These are phyloP conservation scores for Epichloe hybrida DNA, from an alignment of 2,329 filamentous ascomycete species.

Conservation along the genomic window DNA sequence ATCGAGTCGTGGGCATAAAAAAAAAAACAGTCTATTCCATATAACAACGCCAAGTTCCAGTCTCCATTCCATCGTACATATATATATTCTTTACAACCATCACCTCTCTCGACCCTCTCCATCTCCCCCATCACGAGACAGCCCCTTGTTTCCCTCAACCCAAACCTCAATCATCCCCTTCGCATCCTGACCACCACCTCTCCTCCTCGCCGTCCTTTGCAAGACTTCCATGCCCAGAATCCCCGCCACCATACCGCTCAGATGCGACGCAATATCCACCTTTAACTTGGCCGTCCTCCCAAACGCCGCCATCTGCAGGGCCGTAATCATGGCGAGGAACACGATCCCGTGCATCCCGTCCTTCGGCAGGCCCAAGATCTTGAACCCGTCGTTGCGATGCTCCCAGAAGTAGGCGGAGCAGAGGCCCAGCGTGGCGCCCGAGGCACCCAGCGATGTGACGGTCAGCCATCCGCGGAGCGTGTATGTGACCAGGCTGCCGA, in stretches of 20 bases:
- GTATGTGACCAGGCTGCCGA: conserved; percentile 40
- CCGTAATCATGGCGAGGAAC: conserved; percentile 36
- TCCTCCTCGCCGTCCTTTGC: conserved; percentile 10
- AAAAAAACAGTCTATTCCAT: background rate
- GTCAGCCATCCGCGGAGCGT: conserved; percentile 32
- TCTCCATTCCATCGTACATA: no score
- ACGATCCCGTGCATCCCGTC: conserved; percentile 42
- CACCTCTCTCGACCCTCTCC: background rate
- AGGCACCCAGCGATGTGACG: conserved; percentile 50
- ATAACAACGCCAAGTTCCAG: no score
- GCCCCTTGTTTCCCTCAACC: background rate
- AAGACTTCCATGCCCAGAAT: conserved; percentile 25
- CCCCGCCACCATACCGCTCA: conserved; percentile 37
- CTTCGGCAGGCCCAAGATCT: conserved; percentile 42
- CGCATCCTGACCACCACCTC: conserved; percentile 5
- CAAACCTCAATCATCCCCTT: conserved; percentile 8
- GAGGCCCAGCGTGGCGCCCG: conserved; percentile 49
- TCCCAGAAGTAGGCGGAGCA: conserved; percentile 48
- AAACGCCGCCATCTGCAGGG: conserved; percentile 35
- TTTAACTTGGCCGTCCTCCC: conserved; percentile 27
- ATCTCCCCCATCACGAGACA: background rate
- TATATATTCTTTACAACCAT: no score
- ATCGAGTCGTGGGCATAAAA: no score
- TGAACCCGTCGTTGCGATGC: conserved; percentile 42
- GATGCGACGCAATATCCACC: conserved; percentile 39